Base-by-base conservation (phyloP, 805 yeast genomes). In the Suhomyces sp. region DNA sequence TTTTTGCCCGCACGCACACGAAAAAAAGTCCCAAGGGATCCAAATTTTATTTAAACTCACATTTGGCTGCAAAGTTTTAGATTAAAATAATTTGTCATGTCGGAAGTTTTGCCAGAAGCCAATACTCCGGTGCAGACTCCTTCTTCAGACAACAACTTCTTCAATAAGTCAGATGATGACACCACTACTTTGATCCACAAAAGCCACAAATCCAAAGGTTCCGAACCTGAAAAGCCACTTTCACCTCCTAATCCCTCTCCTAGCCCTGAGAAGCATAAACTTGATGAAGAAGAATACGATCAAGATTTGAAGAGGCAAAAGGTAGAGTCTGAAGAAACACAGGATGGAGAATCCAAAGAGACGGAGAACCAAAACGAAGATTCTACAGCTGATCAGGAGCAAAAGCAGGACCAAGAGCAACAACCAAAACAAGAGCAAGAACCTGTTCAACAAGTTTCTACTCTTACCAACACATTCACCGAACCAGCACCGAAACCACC, bases 401-500 rank as follows among this genome's bases (percentile, higher is more conserved):
- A 44, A 36, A 23, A 55, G 44, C 46, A 47, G 26, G 56, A 49
- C 41, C 13, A 23, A 24, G 52, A 51, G 2, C 50, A 27, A 22
- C 33, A 23, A 5, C 24, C 22, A 6, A 10, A 38, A 19, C 42
- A 15, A n/a, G 23, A 19, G 10, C 24, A n/a, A n/a, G 42, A 38
- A 38, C 35, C 57, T 27, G 53, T 61, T 1, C 46, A 49, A 13
- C 53, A 64, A 13, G 48, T 31, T 4, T 19, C 49, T 23, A 53
- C 42, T 9, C 23, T 38, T 1, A 38, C 55, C 36, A 13, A 54
- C 55, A 63, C 42, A 44, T 60, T 58, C 50, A 56, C 58, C 31
- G 70, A 65, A 8, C 90, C 94, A 2, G 93, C 92, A 3, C 92
- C 94, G 10, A 80, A 82, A 53, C 94, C 94, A 1, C 82, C 88